These are phyloP conservation scores for Globisporangium sylvaticum DNA, from an alignment of 352 stramenopile genomes.

Conservation along the genomic window DNA sequence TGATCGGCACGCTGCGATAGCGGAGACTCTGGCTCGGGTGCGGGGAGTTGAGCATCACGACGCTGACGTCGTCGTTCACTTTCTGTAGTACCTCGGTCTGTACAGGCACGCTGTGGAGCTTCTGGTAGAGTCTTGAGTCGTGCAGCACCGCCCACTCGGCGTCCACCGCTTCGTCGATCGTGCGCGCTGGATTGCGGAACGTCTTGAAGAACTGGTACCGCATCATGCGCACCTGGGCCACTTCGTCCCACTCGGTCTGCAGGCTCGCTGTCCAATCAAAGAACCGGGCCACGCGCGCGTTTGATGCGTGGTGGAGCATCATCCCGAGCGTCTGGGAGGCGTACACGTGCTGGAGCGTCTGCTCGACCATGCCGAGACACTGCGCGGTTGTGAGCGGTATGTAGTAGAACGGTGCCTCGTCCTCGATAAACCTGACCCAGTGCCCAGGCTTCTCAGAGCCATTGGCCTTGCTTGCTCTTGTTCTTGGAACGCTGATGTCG, in stretches of 20 bases:
- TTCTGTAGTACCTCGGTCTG: not conserved
- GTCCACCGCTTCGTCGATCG: not conserved
- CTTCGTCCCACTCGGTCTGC: not conserved
- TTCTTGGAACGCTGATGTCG: not conserved
- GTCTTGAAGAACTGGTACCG: conserved; percentile 3
- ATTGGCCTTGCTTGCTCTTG: not conserved
- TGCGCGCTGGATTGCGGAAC: conserved; percentile 1
- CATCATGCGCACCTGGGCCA: not conserved
- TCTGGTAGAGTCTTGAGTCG: not conserved
- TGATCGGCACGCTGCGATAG: conserved; percentile 2
- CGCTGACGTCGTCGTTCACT: not conserved
- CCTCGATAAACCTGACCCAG: conserved; percentile 1
- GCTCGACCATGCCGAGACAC: not conserved
- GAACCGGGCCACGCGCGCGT: not conserved
- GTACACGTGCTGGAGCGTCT: not conserved
- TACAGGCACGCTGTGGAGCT: not conserved
- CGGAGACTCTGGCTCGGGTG: not conserved
- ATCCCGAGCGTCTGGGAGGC: conserved; percentile 2
- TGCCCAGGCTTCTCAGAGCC: not conserved
- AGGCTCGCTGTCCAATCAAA: conserved; percentile 4
- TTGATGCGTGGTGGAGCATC: not conserved
- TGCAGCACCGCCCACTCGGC: conserved; percentile 3
- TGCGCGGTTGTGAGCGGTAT: not conserved
- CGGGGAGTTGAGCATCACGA: not conserved
- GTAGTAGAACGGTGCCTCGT: conserved; percentile 5